Percentiles rank a stretch among this genome's conserved stretches.
Evolutionary conservation across 371 early-diverging fungal genomes (phyloP).

Genomic region (Cladochytrium tenue): DNA sequence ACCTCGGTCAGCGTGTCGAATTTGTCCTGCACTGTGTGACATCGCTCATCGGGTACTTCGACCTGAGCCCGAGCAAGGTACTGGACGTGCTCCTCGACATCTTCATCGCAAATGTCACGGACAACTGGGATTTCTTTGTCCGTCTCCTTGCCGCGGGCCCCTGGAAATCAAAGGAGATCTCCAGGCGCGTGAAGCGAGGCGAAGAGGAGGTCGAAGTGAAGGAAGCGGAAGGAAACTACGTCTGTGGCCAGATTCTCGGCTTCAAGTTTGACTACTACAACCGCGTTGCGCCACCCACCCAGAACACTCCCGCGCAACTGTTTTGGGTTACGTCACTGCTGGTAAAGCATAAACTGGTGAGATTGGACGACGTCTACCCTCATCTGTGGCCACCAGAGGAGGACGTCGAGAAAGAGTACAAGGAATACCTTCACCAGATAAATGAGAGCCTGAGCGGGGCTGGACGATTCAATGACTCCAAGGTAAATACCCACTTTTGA

Average conservation of each 20-base stretch:
- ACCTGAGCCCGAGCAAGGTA: slow-evolving; percentile 86
- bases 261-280: slow-evolving; percentile 78
- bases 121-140: slow-evolving; percentile 78
- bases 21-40: slow-evolving; percentile 48
- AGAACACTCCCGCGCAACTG: slow-evolving; percentile 30
- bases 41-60: slow-evolving; percentile 72
- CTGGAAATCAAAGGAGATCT: slow-evolving; percentile 51
- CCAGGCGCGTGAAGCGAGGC: neutral
- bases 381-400: slow-evolving; percentile 67
- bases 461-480: slow-evolving; percentile 25
- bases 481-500: slow-evolving; percentile 3
- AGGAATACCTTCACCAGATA: slow-evolving; percentile 54
- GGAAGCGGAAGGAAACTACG: slow-evolving; percentile 4
- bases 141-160: slow-evolving; percentile 69
- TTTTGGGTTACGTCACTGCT: slow-evolving; percentile 65
- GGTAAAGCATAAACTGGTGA: slow-evolving; percentile 68
- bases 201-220: slow-evolving; percentile 6
- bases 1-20: slow-evolving; percentile 34
- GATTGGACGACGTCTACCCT: slow-evolving; percentile 72
- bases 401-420: slow-evolving; percentile 52
- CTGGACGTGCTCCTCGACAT: slow-evolving; percentile 82
- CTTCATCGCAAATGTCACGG: slow-evolving; percentile 68
- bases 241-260: slow-evolving; percentile 78
- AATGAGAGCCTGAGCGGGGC: slow-evolving; percentile 27
- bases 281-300: slow-evolving; percentile 23